Conservation (phyloP, 352 stramenopile genomes). For the Pythium phragmitis region DNA sequence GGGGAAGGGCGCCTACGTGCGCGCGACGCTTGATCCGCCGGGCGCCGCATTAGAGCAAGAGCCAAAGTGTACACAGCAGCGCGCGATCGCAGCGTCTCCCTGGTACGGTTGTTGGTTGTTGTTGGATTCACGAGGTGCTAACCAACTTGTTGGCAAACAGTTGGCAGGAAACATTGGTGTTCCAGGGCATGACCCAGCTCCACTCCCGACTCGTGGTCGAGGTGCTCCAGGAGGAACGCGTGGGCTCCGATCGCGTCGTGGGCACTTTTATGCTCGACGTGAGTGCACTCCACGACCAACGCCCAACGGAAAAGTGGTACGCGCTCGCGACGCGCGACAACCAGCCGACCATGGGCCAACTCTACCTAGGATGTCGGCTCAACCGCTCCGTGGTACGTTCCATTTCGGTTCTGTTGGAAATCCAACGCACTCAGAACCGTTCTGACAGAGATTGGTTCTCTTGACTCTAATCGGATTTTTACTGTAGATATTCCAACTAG, state of each 20-base stretch:
- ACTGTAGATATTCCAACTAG: conserved; percentile 48
- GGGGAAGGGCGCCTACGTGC: conserved; percentile 52
- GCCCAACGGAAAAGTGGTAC: conserved; percentile 47
- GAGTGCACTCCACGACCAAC: conserved; percentile 47
- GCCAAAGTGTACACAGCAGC: conserved; percentile 42
- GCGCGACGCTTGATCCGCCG: conserved; percentile 39
- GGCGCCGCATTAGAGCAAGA: conserved; percentile 21
- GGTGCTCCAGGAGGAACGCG: conserved; percentile 58
- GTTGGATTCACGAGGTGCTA: not conserved
- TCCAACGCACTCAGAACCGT: not conserved
- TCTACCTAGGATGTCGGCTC: conserved; percentile 46
- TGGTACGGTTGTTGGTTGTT: conserved; percentile 17
- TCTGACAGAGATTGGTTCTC: not conserved
- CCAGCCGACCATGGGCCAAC: conserved; percentile 28
- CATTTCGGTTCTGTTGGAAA: not conserved
- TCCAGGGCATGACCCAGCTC: conserved; percentile 44
- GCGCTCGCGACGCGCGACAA: conserved; percentile 38
- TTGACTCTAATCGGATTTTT: not conserved
- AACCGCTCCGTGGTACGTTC: conserved; percentile 42
- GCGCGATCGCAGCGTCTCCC: conserved; percentile 27
- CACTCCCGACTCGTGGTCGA: conserved; percentile 44
- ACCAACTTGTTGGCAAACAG: not conserved
- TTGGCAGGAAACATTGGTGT: conserved; percentile 50
- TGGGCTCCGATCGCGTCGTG: conserved; percentile 45
- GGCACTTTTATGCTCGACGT: conserved; percentile 43